phyloP scores from a whole-genome alignment of 1,284 basidiomycete genomes.

The Apiotrichum akiyoshidainum region DNA sequence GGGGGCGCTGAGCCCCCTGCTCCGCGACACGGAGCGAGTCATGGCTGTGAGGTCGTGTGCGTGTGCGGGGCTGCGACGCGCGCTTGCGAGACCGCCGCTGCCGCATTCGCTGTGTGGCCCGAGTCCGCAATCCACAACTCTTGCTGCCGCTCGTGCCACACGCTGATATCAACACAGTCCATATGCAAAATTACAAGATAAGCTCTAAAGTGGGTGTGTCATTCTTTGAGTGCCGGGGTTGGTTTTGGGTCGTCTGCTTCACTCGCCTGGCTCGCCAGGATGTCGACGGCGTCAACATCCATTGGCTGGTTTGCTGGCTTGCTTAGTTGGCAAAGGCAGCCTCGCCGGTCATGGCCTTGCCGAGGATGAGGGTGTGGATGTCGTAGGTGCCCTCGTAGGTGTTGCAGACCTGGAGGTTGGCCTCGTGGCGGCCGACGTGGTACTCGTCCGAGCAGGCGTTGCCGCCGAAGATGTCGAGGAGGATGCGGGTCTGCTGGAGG shows the following conservation, averaged over 20 bases:
- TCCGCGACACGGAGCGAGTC: too few relatives aligned
- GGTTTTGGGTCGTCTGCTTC: background rate
- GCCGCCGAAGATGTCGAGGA: slow-evolving; percentile 86
- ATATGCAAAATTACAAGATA: too few relatives aligned
- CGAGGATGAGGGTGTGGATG: slow-evolving; percentile 61
- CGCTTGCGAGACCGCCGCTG: too few relatives aligned
- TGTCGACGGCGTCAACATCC: too few relatives aligned
- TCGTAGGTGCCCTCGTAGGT: slow-evolving; percentile 74
- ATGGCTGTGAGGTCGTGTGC: too few relatives aligned
- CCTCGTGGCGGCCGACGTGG: slow-evolving; percentile 82
- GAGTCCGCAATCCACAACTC: too few relatives aligned
- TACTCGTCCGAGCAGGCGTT: slow-evolving; percentile 87
- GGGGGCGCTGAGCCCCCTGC: too few relatives aligned
- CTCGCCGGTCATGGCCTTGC: slow-evolving; percentile 83
- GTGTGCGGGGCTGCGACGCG: too few relatives aligned
- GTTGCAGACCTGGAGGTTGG: slow-evolving; percentile 85
- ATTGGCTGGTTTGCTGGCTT: slow-evolving; percentile 5
- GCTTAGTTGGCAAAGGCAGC: slow-evolving; percentile 17
- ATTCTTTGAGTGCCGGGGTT: background rate
- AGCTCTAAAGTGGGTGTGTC: too few relatives aligned
- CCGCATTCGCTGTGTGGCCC: too few relatives aligned
- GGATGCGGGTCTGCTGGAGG: slow-evolving; percentile 69
- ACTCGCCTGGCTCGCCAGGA: background rate
- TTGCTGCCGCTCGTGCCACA: too few relatives aligned
- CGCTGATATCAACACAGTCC: too few relatives aligned